Evolutionary conservation across 805 yeast species (phyloP).

Genomic region (Trichomonascus vanleenenianus): DNA sequence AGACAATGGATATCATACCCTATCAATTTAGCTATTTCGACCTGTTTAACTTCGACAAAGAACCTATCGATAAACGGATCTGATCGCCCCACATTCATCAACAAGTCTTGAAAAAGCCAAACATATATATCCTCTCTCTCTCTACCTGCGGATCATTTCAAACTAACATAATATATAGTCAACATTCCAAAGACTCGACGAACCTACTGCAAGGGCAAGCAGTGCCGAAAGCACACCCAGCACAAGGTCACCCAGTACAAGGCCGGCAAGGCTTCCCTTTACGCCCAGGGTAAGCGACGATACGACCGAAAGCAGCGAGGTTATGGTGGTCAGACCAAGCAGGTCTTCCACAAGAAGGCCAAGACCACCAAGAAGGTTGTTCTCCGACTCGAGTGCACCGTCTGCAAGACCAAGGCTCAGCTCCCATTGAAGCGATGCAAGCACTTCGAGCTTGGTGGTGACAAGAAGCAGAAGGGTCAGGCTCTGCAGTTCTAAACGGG

Average conservation of each 20-base stretch:
- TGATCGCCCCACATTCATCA: too few relatives aligned
- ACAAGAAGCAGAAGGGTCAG: conserved; percentile 99
- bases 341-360: conserved; percentile 99
- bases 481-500: conserved; percentile 91
- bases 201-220: conserved; percentile 99
- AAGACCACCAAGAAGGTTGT: conserved; percentile 99
- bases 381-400: conserved; percentile 97
- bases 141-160: too few relatives aligned
- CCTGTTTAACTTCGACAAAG: too few relatives aligned
- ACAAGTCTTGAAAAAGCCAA: too few relatives aligned
- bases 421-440: conserved; percentile 98
- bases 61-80: too few relatives aligned
- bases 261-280: conserved; percentile 99
- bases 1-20: too few relatives aligned
- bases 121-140: too few relatives aligned
- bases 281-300: conserved; percentile 99
- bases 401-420: conserved; percentile 98
- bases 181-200: conserved; percentile 99
- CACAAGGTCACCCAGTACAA: conserved; percentile 99
- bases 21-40: too few relatives aligned
- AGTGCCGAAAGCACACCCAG: conserved; percentile 99
- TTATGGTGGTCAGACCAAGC: conserved; percentile 99
- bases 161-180: conserved; percentile 46
- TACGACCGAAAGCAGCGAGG: conserved; percentile 99
- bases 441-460: conserved; percentile 99